Evolutionary conservation across 257 asterid genomes (phyloP).

Genomic region (Solanum tarijense): DNA sequence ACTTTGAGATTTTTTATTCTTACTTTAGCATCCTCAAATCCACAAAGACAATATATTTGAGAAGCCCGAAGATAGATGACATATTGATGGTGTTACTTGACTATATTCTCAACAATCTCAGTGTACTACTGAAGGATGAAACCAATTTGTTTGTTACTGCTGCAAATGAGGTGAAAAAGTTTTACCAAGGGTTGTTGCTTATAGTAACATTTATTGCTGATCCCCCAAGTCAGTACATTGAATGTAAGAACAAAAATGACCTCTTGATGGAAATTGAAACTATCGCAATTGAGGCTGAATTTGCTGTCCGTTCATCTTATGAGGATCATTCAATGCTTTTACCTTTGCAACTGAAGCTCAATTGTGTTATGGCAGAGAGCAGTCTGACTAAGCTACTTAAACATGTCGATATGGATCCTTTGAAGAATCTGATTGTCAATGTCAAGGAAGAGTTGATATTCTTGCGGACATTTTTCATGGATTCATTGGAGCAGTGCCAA

Average conservation of each 20-base stretch:
- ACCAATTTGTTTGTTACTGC: neutral
- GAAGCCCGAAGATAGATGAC: neutral
- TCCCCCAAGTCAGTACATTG: neutral
- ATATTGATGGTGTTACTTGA: neutral
- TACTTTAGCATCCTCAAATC: neutral
- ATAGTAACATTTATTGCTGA: neutral
- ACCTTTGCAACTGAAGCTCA: neutral
- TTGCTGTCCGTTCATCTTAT: neutral
- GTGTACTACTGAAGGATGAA: neutral
- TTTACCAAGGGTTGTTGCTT: neutral
- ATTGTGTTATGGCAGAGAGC: neutral
- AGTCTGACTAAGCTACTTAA: neutral
- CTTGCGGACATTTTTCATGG: neutral
- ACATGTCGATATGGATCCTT: neutral
- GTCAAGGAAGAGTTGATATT: neutral
- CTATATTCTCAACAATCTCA: neutral
- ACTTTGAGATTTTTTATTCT: neutral
- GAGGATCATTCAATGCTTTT: neutral
- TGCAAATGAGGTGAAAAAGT: neutral
- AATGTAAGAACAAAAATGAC: neutral
- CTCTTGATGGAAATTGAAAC: neutral
- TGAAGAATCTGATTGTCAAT: neutral
- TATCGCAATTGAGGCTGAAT: neutral
- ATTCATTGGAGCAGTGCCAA: neutral
- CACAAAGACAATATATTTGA: neutral